Evolutionary conservation across 139 green algal species (phyloP).

Genomic region (Marvania coccoides): DNA sequence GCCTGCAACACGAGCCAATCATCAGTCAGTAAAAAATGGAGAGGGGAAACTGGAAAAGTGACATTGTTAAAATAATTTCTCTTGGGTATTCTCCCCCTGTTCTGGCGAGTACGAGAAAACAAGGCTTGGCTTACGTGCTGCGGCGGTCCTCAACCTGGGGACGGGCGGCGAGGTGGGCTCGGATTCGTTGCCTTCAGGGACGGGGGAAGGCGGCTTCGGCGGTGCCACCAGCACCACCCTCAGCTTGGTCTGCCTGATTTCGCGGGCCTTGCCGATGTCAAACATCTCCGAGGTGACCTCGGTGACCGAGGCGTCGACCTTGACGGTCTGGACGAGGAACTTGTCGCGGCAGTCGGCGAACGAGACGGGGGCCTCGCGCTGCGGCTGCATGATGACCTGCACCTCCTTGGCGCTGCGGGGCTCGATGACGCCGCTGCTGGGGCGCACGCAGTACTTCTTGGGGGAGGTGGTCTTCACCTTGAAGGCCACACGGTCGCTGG

Average conservation of each 20-base stretch:
- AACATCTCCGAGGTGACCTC: conserved; percentile 47
- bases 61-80: neutral
- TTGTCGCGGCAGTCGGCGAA: conserved; percentile 63
- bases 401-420: conserved; percentile 37
- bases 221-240: conserved; percentile 50
- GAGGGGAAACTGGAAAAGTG: too few species aligned
- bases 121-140: neutral
- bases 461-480: conserved; percentile 81
- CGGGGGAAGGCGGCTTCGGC: conserved; percentile 56
- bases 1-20: neutral
- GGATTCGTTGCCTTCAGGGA: conserved; percentile 41
- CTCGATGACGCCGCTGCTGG: conserved; percentile 57
- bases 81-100: neutral
- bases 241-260: conserved; percentile 56
- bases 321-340: conserved; percentile 68
- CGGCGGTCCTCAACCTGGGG: too few species aligned
- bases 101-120: neutral
- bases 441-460: conserved; percentile 82
- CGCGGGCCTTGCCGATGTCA: conserved; percentile 26
- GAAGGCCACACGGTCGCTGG: conserved; percentile 51
- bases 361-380: conserved; percentile 32
- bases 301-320: conserved; percentile 12
- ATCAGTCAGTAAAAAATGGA: neutral
- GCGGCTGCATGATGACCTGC: conserved; percentile 56
- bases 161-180: conserved; percentile 7